phyloP scores from a whole-genome alignment of 2,329 filamentous ascomycete genomes.

The Talaromyces funiculosus region DNA sequence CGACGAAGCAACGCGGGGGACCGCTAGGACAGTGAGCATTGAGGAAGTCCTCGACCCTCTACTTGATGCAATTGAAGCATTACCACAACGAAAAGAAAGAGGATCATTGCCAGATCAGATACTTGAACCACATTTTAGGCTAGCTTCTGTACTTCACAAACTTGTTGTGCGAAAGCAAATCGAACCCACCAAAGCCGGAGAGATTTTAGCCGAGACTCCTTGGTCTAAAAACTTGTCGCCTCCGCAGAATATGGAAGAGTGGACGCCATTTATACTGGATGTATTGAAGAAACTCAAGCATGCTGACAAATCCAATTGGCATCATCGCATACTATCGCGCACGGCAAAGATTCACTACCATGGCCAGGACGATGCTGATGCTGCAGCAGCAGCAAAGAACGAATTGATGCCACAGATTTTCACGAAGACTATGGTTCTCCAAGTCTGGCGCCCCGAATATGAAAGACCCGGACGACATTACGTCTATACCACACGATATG shows the following conservation, averaged over 20 bases:
- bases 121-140: slow-evolving; percentile 88
- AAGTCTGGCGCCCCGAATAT: slow-evolving; percentile 90
- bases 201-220: slow-evolving; percentile 48
- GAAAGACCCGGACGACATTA: slow-evolving; percentile 82
- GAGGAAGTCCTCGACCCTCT: slow-evolving; percentile 53
- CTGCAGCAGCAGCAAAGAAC: slow-evolving; percentile 60
- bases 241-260: slow-evolving; percentile 47
- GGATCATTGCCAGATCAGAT: slow-evolving; percentile 60
- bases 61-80: slow-evolving; percentile 53
- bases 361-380: slow-evolving; percentile 44
- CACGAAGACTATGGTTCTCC: slow-evolving; percentile 90
- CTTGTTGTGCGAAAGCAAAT: slow-evolving; percentile 48
- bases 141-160: slow-evolving; percentile 76
- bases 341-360: slow-evolving; percentile 61
- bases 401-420: slow-evolving; percentile 81
- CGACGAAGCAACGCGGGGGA: slow-evolving; percentile 37
- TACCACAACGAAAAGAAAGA: slow-evolving; percentile 57
- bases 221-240: slow-evolving; percentile 50
- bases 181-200: slow-evolving; percentile 42
- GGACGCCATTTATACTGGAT: slow-evolving; percentile 57
- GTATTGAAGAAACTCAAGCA: slow-evolving; percentile 53
- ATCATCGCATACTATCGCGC: slow-evolving; percentile 81
- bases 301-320: slow-evolving; percentile 91
- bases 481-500: slow-evolving; percentile 83
- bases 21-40: slow-evolving; percentile 29